Percentiles rank a stretch among this genome's conserved stretches.
Evolutionary conservation across 2,329 filamentous ascomycete genomes (phyloP).

Genomic region (Fusarium secorum): DNA sequence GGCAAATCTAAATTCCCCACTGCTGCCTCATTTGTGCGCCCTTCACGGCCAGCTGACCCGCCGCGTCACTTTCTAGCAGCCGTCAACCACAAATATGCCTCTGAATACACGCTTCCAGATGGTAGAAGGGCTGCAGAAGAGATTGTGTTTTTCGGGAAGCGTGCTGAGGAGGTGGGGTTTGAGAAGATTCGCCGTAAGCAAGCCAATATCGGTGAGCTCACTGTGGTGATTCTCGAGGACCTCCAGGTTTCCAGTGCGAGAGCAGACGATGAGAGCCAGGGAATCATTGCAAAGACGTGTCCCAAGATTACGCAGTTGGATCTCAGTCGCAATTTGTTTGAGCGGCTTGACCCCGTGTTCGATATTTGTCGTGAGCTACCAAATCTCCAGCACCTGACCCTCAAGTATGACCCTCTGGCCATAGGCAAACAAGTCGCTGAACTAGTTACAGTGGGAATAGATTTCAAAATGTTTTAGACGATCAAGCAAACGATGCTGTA

Average conservation of each 20-base stretch:
- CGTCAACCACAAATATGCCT: constrained; percentile 83
- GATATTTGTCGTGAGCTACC: constrained; percentile 75
- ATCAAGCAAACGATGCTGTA: constrained; percentile 53
- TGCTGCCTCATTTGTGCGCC: constrained; percentile 87
- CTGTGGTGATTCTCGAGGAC: constrained; percentile 83
- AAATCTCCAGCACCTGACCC: constrained; percentile 69
- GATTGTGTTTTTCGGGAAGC: constrained; percentile 78
- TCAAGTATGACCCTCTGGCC: constrained; percentile 67
- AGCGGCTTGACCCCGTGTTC: constrained; percentile 69
- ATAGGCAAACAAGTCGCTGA: constrained; percentile 24
- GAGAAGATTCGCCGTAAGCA: constrained; percentile 88
- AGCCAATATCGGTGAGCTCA: constrained; percentile 78
- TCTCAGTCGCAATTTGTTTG: constrained; percentile 83
- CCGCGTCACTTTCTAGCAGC: constrained; percentile 80
- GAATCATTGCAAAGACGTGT: constrained; percentile 59
- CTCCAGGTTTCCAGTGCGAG: constrained; percentile 63
- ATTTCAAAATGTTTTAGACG: constrained; percentile 57
- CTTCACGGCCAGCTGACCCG: constrained; percentile 72
- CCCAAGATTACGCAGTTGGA: constrained; percentile 80
- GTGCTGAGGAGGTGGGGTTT: constrained; percentile 93
- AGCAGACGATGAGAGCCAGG: constrained; percentile 42
- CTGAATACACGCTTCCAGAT: constrained; percentile 54
- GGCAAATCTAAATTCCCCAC: constrained; percentile 70
- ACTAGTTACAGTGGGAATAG: constrained; percentile 72
- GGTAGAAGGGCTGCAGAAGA: constrained; percentile 52